Conservation (phyloP, 2,329 filamentous ascomycete genomes). For the Scopulariopsis brevicaulis region DNA sequence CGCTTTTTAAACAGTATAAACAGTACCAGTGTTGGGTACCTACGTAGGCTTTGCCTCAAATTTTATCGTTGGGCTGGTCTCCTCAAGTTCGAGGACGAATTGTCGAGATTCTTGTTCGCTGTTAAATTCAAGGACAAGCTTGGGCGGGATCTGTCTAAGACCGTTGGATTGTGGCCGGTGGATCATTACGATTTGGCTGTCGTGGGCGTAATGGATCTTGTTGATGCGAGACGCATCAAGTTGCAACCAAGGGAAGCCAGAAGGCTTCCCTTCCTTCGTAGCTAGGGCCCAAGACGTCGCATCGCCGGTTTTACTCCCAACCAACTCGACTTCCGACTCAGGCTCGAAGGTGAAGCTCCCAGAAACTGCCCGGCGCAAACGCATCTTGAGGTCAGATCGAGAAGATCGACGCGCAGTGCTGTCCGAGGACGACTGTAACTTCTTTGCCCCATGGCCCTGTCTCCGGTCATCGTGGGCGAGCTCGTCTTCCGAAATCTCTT, state of each 20-base stretch:
- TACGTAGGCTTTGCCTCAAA: not conserved
- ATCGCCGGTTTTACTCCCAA: not conserved
- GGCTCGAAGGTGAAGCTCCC: not conserved
- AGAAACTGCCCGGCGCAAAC: not conserved
- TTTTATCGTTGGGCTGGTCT: not conserved
- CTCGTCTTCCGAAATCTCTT: slow-evolving; percentile 3
- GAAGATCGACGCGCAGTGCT: not conserved
- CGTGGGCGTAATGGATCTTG: not conserved
- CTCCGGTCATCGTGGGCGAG: not conserved
- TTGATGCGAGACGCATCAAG: not conserved
- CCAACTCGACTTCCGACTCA: not conserved
- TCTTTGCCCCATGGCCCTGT: not conserved
- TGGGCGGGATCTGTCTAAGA: not conserved
- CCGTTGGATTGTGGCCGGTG: not conserved
- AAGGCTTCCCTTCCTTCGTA: not conserved
- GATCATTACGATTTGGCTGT: not conserved
- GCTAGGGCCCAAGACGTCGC: not conserved
- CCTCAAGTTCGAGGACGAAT: not conserved
- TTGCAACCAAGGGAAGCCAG: slow-evolving; percentile 1
- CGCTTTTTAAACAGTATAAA: no score
- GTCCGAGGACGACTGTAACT: not conserved
- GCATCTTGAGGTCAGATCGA: not conserved
- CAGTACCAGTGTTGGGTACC: not conserved
- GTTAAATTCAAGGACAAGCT: not conserved
- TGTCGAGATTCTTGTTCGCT: not conserved